Conservation (phyloP, 1,284 basidiomycete genomes). For the Moesziomyces sp. region DNA sequence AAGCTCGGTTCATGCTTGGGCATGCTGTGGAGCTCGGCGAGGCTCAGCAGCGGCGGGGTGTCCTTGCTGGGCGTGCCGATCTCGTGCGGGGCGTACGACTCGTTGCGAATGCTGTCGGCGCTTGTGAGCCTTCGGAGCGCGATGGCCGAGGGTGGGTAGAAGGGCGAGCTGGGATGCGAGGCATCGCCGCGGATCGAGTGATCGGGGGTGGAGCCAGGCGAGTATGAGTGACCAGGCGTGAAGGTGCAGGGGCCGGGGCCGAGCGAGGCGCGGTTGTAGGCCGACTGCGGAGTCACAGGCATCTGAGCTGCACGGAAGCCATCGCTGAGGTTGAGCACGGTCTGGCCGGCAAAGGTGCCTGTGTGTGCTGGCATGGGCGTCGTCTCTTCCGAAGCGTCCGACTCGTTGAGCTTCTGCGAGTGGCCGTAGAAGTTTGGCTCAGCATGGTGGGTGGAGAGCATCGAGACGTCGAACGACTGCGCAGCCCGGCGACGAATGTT, state of each 20-base stretch:
- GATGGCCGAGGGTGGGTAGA: conserved; percentile 28
- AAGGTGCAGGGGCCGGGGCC: conserved; percentile 30
- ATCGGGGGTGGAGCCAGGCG: conserved; percentile 45
- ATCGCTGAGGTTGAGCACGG: conserved; percentile 36
- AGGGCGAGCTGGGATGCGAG: conserved; percentile 38
- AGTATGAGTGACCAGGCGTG: conserved; percentile 48
- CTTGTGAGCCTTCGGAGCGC: conserved; percentile 34
- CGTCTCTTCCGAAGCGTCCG: conserved; percentile 47
- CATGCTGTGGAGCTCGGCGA: conserved; percentile 20
- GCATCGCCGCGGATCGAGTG: conserved; percentile 34
- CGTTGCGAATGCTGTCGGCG: conserved; percentile 23
- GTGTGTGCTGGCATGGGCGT: conserved; percentile 53
- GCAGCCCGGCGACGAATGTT: conserved; percentile 29
- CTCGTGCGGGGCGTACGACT: conserved; percentile 30
- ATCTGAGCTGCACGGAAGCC: conserved; percentile 36
- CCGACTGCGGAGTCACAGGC: conserved; percentile 33
- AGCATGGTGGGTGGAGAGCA: conserved; percentile 28
- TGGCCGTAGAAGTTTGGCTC: conserved; percentile 9
- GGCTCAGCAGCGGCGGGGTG: conserved; percentile 31
- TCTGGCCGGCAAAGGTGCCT: conserved; percentile 44
- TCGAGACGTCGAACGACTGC: conserved; percentile 47
- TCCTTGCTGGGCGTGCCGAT: conserved; percentile 19
- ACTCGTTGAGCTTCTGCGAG: conserved; percentile 25
- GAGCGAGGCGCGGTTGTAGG: conserved; percentile 25
- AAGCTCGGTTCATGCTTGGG: conserved; percentile 39